Base-by-base conservation (phyloP, 805 yeast species). In the Priceomyces fermenticarens region DNA sequence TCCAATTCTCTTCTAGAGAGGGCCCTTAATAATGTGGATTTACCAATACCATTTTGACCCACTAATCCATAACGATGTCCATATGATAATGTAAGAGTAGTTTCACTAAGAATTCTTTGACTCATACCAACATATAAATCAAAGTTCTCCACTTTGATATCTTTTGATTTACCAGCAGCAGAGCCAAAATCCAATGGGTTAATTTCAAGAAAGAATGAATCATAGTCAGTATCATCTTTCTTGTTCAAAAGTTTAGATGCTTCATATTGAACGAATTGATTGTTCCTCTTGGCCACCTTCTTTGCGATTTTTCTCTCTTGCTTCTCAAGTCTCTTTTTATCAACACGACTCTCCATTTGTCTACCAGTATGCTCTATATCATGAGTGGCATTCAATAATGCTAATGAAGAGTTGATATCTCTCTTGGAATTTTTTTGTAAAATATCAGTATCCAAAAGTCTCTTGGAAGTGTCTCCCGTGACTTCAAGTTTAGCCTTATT, bases 41-140 rank as follows among this genome's bases (percentile, higher is more conserved):
- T 93, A 83, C 99, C 99, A 52, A 93, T 90, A 91, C 99, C 99
- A 71, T 93, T 93, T 61, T 90, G 95, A 65, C 99, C 99, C 33
- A 93, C 97, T 39, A 93, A 70, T 80, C 99, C 99, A 54, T 93
- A 93, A 61, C 98, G 80, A 63, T 86, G 88, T 41, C 99, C 99
- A 60, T 83, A 83, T 23, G 96, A 83, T 48, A 93, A 75, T 1
- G 96, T 82, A 49, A 93, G 77, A 16, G 89, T 77, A 20, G 98
- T 84, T 61, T 90, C 95, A 33, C 91, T 81, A 48, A 93, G 74
- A 40, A 93, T 91, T 67, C 99, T 80, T 64, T 86, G 84, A 47
- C 97, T 98, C 43, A 87, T 95, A 45, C 99, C 98, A 45, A 93
- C 97, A 57, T 89, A 89, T 44, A 93, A 72, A 63, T 93, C 99